Percentiles rank a stretch among this genome's conserved stretches.
These are phyloP conservation scores for Silene coronaria DNA, from an alignment of 179 eudicot genomes.

Conservation along the genomic window DNA sequence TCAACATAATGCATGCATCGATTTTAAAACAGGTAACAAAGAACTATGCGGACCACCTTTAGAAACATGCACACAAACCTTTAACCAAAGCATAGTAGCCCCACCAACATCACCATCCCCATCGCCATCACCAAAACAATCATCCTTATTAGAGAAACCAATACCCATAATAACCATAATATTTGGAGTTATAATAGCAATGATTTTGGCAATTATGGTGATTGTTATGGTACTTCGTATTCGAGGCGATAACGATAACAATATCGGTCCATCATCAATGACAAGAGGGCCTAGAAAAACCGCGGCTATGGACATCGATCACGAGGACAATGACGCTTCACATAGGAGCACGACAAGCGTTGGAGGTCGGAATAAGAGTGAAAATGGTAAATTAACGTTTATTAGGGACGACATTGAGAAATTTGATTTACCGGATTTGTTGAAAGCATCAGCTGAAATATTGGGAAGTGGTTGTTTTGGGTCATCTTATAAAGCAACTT, in stretches of 20 bases:
- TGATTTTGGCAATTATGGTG: constrained; percentile 22
- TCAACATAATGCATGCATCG: neutral
- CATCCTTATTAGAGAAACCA: constrained; percentile 2
- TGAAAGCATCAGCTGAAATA: constrained; percentile 69
- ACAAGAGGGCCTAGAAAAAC: neutral
- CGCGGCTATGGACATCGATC: neutral
- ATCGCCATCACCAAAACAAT: neutral
- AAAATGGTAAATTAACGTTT: constrained; percentile 39
- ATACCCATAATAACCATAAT: constrained; percentile 21
- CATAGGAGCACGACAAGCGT: neutral
- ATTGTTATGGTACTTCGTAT: constrained; percentile 21
- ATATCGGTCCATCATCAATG: neutral
- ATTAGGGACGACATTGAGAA: constrained; percentile 43
- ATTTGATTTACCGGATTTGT: constrained; percentile 63
- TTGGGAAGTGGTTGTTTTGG: constrained; percentile 87
- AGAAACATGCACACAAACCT: constrained; percentile 18
- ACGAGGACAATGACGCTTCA: constrained; percentile 11
- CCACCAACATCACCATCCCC: neutral
- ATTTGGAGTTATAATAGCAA: constrained; percentile 18
- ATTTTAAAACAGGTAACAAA: constrained; percentile 13
- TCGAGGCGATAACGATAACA: neutral
- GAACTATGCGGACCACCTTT: constrained; percentile 43
- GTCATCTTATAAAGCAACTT: constrained; percentile 64
- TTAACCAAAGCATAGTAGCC: neutral
- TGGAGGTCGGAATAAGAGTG: neutral